Conservation (phyloP, 345 rosid genomes). For the Trapa incisa region DNA sequence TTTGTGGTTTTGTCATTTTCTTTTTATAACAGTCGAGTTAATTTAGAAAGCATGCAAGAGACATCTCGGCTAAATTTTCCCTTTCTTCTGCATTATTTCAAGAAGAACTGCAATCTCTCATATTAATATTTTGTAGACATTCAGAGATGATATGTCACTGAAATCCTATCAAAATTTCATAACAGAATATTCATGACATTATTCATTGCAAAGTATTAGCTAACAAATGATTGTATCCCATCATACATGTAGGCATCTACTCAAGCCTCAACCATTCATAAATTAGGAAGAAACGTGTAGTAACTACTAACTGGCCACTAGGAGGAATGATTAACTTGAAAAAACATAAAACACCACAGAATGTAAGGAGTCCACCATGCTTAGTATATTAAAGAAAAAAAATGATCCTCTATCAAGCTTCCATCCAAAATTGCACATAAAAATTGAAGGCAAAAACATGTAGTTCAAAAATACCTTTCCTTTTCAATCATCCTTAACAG, state of each 20-base stretch:
- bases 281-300: neutral
- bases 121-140: neutral
- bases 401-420: neutral
- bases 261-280: neutral
- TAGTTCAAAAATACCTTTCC: conserved; percentile 49
- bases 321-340: no score
- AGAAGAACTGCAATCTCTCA: neutral
- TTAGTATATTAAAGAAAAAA: no score
- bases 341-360: neutral
- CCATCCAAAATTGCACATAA: neutral
- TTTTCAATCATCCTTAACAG: conserved; percentile 86
- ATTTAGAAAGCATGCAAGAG: neutral
- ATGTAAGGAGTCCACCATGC: neutral
- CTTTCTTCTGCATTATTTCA: neutral
- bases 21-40: neutral
- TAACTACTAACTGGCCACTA: neutral
- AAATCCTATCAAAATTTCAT: neutral
- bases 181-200: neutral
- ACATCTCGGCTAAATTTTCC: neutral
- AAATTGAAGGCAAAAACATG: neutral
- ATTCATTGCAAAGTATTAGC: neutral
- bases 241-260: neutral
- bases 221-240: neutral
- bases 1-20: no score
- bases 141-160: neutral